These are phyloP conservation scores for Fusarium pseudonygamai DNA, from an alignment of 2,329 filamentous ascomycete genomes.

Conservation along the genomic window DNA sequence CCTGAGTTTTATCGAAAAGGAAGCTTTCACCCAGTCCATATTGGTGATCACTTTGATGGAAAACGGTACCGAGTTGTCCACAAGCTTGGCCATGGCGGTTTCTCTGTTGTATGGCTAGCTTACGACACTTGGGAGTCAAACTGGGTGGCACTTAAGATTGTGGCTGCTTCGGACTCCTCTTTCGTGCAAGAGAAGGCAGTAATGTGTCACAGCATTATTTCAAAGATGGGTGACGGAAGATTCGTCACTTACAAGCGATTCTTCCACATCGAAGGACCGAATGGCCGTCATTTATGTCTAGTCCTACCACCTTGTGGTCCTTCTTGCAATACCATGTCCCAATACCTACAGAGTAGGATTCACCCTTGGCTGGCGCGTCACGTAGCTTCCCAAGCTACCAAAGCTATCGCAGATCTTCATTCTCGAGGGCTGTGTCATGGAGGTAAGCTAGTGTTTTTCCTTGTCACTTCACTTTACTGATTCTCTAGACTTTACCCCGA, in stretches of 20 bases:
- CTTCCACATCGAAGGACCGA: not conserved
- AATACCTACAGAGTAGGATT: not conserved
- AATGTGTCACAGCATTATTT: not conserved
- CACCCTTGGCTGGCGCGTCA: not conserved
- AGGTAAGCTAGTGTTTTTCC: not conserved
- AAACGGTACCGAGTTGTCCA: not conserved
- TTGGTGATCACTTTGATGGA: not conserved
- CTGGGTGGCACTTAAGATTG: not conserved
- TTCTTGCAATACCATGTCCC: not conserved
- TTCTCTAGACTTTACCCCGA: not conserved
- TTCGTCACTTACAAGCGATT: not conserved
- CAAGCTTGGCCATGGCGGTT: not conserved
- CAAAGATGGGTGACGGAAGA: accelerated
- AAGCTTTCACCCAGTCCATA: not conserved
- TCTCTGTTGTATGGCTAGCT: not conserved
- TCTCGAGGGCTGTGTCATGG: not conserved
- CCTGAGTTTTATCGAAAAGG: not conserved
- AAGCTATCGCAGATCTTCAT: not conserved
- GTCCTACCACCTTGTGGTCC: not conserved
- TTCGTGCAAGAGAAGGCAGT: not conserved
- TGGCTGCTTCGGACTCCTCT: not conserved
- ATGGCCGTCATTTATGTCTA: conserved; percentile 2
- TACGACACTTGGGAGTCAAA: not conserved
- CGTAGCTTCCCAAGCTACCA: accelerated
- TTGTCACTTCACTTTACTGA: not conserved